Conservation (phyloP, 129 eudicot genomes). For the Artemisia argyi region DNA sequence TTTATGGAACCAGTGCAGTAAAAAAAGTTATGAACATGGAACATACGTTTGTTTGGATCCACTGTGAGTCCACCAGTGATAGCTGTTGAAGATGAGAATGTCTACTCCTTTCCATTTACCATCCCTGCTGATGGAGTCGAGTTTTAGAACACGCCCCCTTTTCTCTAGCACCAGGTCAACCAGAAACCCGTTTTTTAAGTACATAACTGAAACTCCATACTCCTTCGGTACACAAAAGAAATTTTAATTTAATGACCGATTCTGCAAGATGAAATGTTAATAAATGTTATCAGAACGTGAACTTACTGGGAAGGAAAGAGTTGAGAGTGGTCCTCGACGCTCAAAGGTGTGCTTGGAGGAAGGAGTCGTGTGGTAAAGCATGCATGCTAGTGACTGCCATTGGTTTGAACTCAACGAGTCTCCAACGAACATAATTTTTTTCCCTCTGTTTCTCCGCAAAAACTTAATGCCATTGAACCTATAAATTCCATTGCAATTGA, state of each 20-base stretch:
- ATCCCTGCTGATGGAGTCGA: conserved; percentile 54
- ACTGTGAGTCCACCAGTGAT: conserved; percentile 90
- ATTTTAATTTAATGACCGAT: neutral
- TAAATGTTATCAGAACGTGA: neutral
- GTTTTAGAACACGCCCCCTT: conserved; percentile 53
- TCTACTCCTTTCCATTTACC: conserved; percentile 65
- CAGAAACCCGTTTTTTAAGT: conserved; percentile 71
- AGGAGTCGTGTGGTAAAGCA: conserved; percentile 60
- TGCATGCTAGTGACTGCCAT: conserved; percentile 82
- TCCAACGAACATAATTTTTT: conserved; percentile 85
- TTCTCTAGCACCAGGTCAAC: conserved; percentile 55
- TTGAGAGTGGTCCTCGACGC: conserved; percentile 40
- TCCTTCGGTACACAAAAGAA: conserved; percentile 37
- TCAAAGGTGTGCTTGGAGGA: conserved; percentile 43
- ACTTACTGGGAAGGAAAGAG: conserved; percentile 58
- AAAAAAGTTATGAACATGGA: neutral
- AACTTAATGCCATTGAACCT: conserved; percentile 70
- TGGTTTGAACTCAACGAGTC: conserved; percentile 79
- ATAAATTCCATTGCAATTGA: neutral
- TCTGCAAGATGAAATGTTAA: neutral
- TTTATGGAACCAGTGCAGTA: neutral
- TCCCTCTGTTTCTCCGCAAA: conserved; percentile 53
- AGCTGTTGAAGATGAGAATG: conserved; percentile 77
- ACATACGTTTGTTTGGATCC: conserved; percentile 51
- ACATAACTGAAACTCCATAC: conserved; percentile 51